Conservation (phyloP, 306 rosid species). For the Sicyos baderoa region DNA sequence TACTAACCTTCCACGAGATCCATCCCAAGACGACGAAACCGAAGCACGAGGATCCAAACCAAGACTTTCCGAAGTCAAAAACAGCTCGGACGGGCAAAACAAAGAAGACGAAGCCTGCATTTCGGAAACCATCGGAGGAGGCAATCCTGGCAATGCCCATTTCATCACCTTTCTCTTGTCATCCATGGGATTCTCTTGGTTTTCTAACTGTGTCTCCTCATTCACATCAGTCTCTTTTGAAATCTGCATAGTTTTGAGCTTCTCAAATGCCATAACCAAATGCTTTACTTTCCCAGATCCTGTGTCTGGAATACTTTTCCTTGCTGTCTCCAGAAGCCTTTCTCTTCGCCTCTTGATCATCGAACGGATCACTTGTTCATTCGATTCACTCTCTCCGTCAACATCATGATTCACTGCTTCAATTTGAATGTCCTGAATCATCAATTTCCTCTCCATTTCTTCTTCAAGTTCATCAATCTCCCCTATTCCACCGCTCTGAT, state of each 20-base stretch:
- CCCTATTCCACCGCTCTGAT: conserved; percentile 13
- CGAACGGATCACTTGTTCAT: conserved; percentile 24
- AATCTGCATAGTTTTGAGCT: conserved; percentile 40
- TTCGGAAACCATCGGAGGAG: conserved; percentile 34
- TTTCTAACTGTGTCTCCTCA: background rate
- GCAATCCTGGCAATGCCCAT: conserved; percentile 91
- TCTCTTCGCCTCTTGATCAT: conserved; percentile 60
- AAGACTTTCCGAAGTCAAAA: conserved; percentile 62
- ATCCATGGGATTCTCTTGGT: conserved; percentile 21
- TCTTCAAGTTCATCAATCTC: conserved; percentile 30
- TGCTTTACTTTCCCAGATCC: conserved; percentile 72
- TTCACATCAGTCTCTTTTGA: conserved; percentile 27
- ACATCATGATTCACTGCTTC: conserved; percentile 19
- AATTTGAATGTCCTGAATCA: conserved; percentile 46
- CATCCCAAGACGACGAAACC: conserved; percentile 66
- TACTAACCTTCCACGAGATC: conserved; percentile 59
- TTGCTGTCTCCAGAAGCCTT: conserved; percentile 63
- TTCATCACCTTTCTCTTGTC: conserved; percentile 34
- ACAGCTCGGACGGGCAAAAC: conserved; percentile 39
- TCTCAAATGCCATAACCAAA: conserved; percentile 87
- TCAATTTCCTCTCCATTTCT: conserved; percentile 49
- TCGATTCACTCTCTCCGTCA: conserved; percentile 17
- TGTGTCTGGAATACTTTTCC: conserved; percentile 61
- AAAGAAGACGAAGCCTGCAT: conserved; percentile 33
- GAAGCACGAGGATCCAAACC: conserved; percentile 55